Percentiles rank a stretch among this genome's conserved stretches.
phyloP scores from a whole-genome alignment of 2,329 filamentous ascomycete species.

The Chrysoporthe deuterocubensis region DNA sequence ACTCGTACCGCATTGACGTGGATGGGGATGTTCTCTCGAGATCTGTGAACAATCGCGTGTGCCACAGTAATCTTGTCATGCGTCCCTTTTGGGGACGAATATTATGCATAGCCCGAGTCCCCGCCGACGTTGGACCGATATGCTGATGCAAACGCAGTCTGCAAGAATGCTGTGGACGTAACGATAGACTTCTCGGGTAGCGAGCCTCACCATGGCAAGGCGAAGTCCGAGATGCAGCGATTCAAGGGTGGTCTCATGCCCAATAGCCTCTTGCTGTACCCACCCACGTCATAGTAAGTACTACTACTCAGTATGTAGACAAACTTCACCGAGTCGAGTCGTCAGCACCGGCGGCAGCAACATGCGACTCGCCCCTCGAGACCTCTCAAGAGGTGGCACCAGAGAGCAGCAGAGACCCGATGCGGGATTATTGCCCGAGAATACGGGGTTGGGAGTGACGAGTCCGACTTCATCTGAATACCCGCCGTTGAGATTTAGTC shows the following conservation, averaged over 20 bases:
- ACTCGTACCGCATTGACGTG: constrained; percentile 5
- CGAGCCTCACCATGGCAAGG: not conserved
- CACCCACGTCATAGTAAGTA: not conserved
- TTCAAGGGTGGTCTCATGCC: not conserved
- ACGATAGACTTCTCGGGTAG: not conserved
- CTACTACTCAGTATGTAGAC: too few relatives aligned
- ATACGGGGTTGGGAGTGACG: not conserved
- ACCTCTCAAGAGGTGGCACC: too few relatives aligned
- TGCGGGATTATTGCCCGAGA: not conserved
- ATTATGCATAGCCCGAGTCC: not conserved
- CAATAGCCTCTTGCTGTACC: not conserved
- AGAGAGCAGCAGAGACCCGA: not conserved
- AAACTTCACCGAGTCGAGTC: not conserved
- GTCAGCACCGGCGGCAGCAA: not conserved
- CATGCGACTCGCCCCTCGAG: constrained; percentile 5
- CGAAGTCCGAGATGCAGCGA: constrained; percentile 7
- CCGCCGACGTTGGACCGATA: not conserved
- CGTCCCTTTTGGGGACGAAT: not conserved
- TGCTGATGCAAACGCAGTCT: not conserved
- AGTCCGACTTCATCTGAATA: not conserved
- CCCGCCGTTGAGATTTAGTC: not conserved
- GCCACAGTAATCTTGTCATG: not conserved
- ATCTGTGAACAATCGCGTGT: constrained; percentile 6
- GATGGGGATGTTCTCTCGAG: not conserved
- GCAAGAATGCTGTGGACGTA: not conserved